Evolutionary conservation across 1,284 basidiomycete genomes (phyloP).

Genomic region (Austropuccinia psidii): DNA sequence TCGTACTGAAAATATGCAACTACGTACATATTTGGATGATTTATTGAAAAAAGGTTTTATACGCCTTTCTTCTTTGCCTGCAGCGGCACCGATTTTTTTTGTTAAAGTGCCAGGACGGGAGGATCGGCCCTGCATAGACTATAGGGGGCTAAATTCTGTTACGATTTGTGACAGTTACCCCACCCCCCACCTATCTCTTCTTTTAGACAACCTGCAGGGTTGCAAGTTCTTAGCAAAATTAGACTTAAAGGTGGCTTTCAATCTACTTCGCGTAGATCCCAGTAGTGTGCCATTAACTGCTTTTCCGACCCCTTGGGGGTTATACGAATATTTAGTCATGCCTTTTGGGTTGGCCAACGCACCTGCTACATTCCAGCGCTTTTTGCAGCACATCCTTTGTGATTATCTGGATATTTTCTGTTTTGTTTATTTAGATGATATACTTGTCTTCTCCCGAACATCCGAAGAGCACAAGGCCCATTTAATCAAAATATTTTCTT

Average conservation of each 20-base stretch:
- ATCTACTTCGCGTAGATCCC: slow-evolving; percentile 43
- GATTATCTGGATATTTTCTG: slow-evolving; percentile 44
- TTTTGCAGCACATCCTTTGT: slow-evolving; percentile 38
- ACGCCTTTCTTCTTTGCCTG: neutral
- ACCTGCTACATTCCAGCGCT: slow-evolving; percentile 47
- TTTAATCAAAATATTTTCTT: neutral
- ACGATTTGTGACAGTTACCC: slow-evolving; percentile 4
- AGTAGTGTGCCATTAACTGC: slow-evolving; percentile 49
- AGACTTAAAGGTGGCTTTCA: slow-evolving; percentile 45
- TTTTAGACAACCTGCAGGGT: neutral
- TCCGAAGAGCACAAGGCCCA: slow-evolving; percentile 43
- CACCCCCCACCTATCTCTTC: neutral
- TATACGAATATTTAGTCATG: slow-evolving; percentile 50
- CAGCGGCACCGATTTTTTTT: slow-evolving; percentile 8
- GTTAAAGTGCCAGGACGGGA: neutral
- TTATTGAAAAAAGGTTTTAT: slow-evolving; percentile 12
- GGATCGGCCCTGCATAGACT: neutral
- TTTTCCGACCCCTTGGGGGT: slow-evolving; percentile 48
- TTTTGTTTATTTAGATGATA: slow-evolving; percentile 47
- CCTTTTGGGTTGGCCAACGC: slow-evolving; percentile 51
- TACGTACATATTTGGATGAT: neutral
- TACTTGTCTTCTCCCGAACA: slow-evolving; percentile 50
- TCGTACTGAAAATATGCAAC: neutral
- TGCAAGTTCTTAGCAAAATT: slow-evolving; percentile 40
- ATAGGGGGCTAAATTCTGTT: neutral